These are phyloP conservation scores for Colletotrichum nymphaeae DNA, from an alignment of 2,329 filamentous ascomycete genomes.

Conservation along the genomic window DNA sequence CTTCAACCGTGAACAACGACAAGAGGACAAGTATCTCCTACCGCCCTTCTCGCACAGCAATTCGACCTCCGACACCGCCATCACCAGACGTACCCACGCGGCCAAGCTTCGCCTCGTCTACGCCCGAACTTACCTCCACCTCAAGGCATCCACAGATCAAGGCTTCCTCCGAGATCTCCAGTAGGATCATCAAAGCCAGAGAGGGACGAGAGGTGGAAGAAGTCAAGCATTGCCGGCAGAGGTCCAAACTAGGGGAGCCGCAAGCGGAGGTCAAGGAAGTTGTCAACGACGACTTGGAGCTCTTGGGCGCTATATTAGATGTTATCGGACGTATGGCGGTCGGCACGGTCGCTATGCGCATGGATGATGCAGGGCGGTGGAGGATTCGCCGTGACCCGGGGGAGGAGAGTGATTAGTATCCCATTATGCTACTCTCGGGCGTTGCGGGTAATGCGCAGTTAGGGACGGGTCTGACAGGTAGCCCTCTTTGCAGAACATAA, in stretches of 20 bases:
- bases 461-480: background rate
- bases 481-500: background rate
- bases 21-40: background rate
- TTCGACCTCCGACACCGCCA: background rate
- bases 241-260: background rate
- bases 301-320: conserved; percentile 49
- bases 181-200: background rate
- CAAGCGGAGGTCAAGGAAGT: background rate
- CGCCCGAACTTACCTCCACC: background rate
- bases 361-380: conserved; percentile 54
- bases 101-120: background rate
- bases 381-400: conserved; percentile 43
- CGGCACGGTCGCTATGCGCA: conserved; percentile 43
- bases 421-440: background rate
- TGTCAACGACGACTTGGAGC: conserved; percentile 44
- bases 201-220: background rate
- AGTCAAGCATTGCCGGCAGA: background rate
- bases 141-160: background rate
- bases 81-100: background rate
- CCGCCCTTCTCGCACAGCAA: background rate
- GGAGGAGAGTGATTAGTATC: background rate
- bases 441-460: background rate
- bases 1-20: background rate
- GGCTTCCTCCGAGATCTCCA: background rate
- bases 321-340: conserved; percentile 49